These are phyloP conservation scores for Neurospora sp. DNA, from an alignment of 2,329 filamentous ascomycete genomes.

Conservation along the genomic window DNA sequence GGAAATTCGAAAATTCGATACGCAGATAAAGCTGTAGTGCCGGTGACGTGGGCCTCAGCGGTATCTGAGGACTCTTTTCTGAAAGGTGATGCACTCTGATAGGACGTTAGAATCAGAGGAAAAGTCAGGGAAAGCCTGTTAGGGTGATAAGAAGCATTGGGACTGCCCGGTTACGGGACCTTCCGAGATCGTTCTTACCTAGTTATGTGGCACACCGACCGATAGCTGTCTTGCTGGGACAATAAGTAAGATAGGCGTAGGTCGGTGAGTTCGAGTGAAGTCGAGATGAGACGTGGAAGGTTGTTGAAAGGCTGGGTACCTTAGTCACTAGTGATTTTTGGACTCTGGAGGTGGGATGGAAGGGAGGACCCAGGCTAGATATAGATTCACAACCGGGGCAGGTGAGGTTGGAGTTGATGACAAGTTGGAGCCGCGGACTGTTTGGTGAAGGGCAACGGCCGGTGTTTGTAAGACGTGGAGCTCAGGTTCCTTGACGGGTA, in stretches of 20 bases:
- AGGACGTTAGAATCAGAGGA: background rate
- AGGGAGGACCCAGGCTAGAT: background rate
- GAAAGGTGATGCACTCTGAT: background rate
- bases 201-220: background rate
- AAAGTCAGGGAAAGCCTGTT: background rate
- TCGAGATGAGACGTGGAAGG: background rate
- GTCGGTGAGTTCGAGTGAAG: background rate
- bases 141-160: background rate
- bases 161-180: background rate
- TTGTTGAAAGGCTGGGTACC: background rate
- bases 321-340: background rate
- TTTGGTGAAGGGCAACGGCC: background rate
- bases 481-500: background rate
- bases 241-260: background rate
- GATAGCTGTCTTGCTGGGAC: background rate
- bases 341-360: background rate
- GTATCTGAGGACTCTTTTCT: background rate
- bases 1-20: background rate
- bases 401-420: background rate
- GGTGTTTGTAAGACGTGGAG: background rate
- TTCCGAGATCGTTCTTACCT: background rate
- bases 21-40: background rate
- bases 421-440: background rate
- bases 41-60: background rate
- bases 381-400: background rate